A percentile compares a stretch with the other conserved stretches of the same genome.
These are phyloP conservation scores for Cladosporium sphaerospermum DNA, from an alignment of 2,329 filamentous ascomycete genomes.

Conservation along the genomic window DNA sequence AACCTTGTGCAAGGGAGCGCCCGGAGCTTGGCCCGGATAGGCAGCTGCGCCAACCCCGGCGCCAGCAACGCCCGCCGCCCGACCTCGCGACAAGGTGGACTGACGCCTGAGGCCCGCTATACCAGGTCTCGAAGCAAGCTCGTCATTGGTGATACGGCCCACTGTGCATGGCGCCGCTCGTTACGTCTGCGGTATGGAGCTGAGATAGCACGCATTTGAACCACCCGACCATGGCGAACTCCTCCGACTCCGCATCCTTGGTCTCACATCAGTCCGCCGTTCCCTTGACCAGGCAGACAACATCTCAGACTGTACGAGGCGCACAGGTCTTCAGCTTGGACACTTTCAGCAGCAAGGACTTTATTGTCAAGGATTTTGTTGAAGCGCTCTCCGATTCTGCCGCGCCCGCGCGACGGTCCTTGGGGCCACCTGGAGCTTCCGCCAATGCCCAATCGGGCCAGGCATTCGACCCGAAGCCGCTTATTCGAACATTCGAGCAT, in stretches of 20 bases:
- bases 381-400: slow-evolving; percentile 84
- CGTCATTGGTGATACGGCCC: no score
- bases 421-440: slow-evolving; percentile 40
- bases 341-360: slow-evolving; percentile 64
- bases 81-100: background rate
- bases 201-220: background rate
- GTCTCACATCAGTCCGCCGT: slow-evolving; percentile 31
- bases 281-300: slow-evolving; percentile 14
- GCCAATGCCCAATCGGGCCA: slow-evolving; percentile 27
- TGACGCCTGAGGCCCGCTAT: background rate
- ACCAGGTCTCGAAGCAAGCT: no score
- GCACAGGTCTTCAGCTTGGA: slow-evolving; percentile 67
- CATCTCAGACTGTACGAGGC: slow-evolving; percentile 27
- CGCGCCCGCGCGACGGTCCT: slow-evolving; percentile 70
- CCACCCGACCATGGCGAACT: slow-evolving; percentile 28
- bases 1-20: background rate
- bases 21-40: slow-evolving; percentile 4
- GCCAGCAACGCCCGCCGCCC: background rate
- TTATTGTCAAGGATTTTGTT: slow-evolving; percentile 96
- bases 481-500: slow-evolving; percentile 90
- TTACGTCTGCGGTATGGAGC: slow-evolving; percentile 9
- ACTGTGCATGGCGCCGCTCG: background rate
- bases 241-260: slow-evolving; percentile 38
- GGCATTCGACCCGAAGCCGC: slow-evolving; percentile 85
- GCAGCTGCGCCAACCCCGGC: background rate